Evolutionary conservation across 306 rosid species (phyloP), one percentile per base, ranked within the genome.

Genomic region (Ochetophila trinervis): DNA sequence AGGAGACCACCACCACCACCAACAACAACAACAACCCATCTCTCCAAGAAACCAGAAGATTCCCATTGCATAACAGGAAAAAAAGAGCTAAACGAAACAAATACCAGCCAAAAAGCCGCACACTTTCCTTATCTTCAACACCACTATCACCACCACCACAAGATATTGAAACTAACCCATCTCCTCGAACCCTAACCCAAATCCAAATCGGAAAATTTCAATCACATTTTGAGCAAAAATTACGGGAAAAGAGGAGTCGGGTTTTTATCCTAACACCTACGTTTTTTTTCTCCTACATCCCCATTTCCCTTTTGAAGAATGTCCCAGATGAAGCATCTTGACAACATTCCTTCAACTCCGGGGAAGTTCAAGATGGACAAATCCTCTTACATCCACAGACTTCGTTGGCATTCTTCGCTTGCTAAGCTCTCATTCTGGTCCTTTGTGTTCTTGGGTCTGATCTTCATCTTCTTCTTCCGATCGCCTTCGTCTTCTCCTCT

Each of bases 281-380:
- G 37, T 75, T 80, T 73, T 59, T 71, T 15, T 16, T 8, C 4
- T 47, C 7, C 10, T 47, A 5, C 51, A 47, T 13, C 24, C 44
- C 5, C 62, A 69, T 58, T 67, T 61, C 59, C 20, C 58, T 27
- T 27, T 7, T 20, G 50, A 72, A 65, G 68, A 67, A 75, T 73
- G 78, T 73, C 88, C 27, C 88, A 84, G 69, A 74, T 76, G 81
- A 82, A 74, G 78, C 86, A 85, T 72, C 68, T 76, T 3, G 92
- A 93, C 67, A 78, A 88, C 76, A 80, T 82, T 49, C 98, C 98
- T 14, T 84, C 96, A 4, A 89, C 97, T 13, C 95, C 98, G 4
- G 98, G 97, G 9, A 93, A 93, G 82, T 82, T 89, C 83, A 93
- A 92, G 89, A 86, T 88, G 86, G 97, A 91, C 12, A 91, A 91